A percentile compares a stretch with the other conserved stretches of the same genome.
Conservation (phyloP, 768 basidiomycete species). For the Termitomyces sp. region DNA sequence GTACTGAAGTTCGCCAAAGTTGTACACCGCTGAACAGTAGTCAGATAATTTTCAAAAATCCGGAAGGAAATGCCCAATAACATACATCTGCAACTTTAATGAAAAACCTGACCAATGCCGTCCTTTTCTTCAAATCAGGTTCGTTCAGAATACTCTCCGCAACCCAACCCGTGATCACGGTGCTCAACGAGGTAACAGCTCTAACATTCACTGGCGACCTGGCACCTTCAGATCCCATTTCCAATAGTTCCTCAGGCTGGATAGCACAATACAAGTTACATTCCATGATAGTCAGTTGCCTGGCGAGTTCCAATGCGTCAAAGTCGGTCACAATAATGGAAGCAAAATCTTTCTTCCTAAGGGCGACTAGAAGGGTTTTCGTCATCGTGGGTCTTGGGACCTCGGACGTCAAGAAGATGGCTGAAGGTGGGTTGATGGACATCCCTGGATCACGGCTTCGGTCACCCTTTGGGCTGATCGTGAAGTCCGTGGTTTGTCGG, state of each 20-base stretch:
- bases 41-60: not conserved
- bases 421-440: conserved; percentile 60
- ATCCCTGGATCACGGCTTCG: conserved; percentile 74
- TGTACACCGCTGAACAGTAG: conserved; percentile 67
- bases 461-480: conserved; percentile 57
- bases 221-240: conserved; percentile 71
- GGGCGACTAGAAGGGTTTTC: conserved; percentile 64
- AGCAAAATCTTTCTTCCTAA: conserved; percentile 64
- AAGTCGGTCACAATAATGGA: conserved; percentile 82
- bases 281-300: conserved; percentile 95
- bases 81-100: conserved; percentile 91
- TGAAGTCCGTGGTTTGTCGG: conserved; percentile 39
- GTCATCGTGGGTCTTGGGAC: conserved; percentile 87
- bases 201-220: conserved; percentile 68
- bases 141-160: conserved; percentile 93
- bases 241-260: conserved; percentile 83
- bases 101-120: conserved; percentile 79
- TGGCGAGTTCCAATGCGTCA: conserved; percentile 85
- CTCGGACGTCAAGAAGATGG: conserved; percentile 46
- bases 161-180: conserved; percentile 93
- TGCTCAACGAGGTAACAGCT: conserved; percentile 85
- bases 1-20: conserved; percentile 88
- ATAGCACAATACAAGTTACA: conserved; percentile 83
- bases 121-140: conserved; percentile 82
- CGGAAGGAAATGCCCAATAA: conserved; percentile 10